phyloP scores from a whole-genome alignment of 2,329 filamentous ascomycete genomes.

The Hymenoscyphus linearis region DNA sequence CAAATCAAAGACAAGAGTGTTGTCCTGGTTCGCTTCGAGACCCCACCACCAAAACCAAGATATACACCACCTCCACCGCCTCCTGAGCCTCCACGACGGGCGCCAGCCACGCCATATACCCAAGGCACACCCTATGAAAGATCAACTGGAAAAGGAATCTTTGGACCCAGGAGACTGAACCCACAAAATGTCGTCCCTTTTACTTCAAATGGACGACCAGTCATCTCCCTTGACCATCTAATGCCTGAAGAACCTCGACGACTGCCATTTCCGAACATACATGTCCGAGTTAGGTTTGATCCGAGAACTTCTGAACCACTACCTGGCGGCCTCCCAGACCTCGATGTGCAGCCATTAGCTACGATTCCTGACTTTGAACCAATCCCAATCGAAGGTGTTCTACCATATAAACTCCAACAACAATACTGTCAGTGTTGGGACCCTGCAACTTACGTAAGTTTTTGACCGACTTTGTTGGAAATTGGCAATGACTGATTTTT shows the following conservation, averaged over 20 bases:
- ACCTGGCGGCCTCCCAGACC: not conserved
- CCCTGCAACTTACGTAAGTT: not conserved
- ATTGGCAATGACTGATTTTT: not conserved
- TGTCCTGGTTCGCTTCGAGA: not conserved
- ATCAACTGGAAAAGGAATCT: not conserved
- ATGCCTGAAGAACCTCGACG: not conserved
- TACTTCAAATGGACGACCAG: not conserved
- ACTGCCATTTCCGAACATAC: not conserved
- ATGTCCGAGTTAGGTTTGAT: not conserved
- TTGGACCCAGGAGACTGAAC: not conserved
- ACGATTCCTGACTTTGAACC: not conserved
- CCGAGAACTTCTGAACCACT: constrained; percentile 1
- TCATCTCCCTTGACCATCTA: not conserved
- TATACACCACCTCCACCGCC: not conserved
- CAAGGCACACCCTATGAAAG: not conserved
- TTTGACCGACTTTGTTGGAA: not conserved
- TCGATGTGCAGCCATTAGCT: not conserved
- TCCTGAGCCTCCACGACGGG: not conserved
- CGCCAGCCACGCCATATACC: not conserved
- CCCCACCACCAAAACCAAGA: not conserved
- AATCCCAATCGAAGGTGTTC: not conserved
- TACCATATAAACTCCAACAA: not conserved
- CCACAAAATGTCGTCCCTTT: not conserved
- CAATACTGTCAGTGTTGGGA: constrained; percentile 1
- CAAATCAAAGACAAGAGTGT: not conserved